Percentiles rank a stretch among this genome's conserved stretches.
Conservation (phyloP, 1,284 basidiomycete genomes). For the Microbotryum lychnidis-dioicae region DNA sequence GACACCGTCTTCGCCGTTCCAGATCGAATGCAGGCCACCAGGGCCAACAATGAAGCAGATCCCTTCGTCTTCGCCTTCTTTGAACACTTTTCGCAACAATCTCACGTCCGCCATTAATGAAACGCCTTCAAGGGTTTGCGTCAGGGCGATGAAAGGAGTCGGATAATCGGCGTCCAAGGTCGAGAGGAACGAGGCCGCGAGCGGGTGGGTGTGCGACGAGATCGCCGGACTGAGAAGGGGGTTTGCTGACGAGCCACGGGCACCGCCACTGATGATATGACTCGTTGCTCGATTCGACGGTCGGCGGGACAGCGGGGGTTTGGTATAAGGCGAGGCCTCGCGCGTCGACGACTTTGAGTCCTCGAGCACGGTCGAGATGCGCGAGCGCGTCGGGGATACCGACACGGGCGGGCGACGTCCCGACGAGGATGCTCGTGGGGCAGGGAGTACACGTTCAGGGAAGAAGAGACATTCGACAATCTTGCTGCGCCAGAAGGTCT, state of each 20-base stretch:
- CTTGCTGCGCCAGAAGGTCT: conserved; percentile 22
- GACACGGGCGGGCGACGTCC: no score
- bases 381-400: no score
- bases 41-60: conserved; percentile 22
- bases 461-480: conserved; percentile 30
- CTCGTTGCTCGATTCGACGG: no score
- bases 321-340: no score
- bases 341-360: no score
- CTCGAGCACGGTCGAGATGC: no score
- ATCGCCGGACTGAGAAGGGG: not conserved
- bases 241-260: not conserved
- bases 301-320: no score
- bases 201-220: not conserved
- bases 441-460: conserved; percentile 25
- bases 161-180: conserved; percentile 4
- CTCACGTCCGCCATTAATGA: conserved; percentile 30
- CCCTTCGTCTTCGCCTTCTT: conserved; percentile 12
- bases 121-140: conserved; percentile 24
- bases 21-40: conserved; percentile 24
- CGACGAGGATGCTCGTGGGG: no score
- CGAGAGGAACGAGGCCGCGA: not conserved
- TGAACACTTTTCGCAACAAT: conserved; percentile 25
- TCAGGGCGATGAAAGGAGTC: conserved; percentile 30
- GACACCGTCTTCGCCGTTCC: conserved; percentile 27
- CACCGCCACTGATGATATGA: no score